Conservation (phyloP, 768 basidiomycete species). For the Lentinula lateritia region DNA sequence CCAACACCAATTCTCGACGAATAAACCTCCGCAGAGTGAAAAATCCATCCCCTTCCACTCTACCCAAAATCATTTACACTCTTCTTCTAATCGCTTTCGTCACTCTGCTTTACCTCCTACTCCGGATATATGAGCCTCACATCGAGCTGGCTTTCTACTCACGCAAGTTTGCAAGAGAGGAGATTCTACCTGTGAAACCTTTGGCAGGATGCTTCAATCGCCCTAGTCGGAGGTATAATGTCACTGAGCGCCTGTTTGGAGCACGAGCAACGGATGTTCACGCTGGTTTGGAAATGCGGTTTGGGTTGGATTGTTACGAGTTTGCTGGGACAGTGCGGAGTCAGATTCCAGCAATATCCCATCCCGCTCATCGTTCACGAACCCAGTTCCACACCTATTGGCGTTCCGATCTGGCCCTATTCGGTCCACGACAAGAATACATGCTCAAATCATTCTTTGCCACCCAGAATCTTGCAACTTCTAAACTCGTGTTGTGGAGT, state of each 20-base stretch:
- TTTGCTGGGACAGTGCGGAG: conserved; percentile 78
- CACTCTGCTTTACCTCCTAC: conserved; percentile 24
- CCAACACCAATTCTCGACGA: background rate
- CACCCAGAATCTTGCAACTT: conserved; percentile 66
- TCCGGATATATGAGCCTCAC: conserved; percentile 63
- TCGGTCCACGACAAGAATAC: conserved; percentile 79
- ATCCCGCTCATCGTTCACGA: conserved; percentile 33
- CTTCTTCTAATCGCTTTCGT: conserved; percentile 38
- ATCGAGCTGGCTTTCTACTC: conserved; percentile 79
- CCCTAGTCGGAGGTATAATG: conserved; percentile 63
- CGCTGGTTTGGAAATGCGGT: conserved; percentile 70
- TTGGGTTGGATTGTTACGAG: conserved; percentile 89
- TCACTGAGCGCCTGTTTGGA: conserved; percentile 58
- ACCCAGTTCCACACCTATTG: conserved; percentile 90
- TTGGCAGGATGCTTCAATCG: conserved; percentile 74
- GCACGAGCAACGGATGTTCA: conserved; percentile 68
- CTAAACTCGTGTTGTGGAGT: conserved; percentile 84
- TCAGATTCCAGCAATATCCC: conserved; percentile 12
- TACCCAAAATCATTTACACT: conserved; percentile 16
- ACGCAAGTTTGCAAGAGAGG: conserved; percentile 65
- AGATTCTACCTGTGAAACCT: conserved; percentile 61
- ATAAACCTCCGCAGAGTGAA: conserved; percentile 4
- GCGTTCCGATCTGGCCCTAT: conserved; percentile 82
- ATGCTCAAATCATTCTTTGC: conserved; percentile 94
- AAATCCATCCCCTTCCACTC: background rate